Percentiles rank a stretch among this genome's conserved stretches.
Conservation (phyloP, 805 yeast genomes). For the Kazachstania africana region DNA sequence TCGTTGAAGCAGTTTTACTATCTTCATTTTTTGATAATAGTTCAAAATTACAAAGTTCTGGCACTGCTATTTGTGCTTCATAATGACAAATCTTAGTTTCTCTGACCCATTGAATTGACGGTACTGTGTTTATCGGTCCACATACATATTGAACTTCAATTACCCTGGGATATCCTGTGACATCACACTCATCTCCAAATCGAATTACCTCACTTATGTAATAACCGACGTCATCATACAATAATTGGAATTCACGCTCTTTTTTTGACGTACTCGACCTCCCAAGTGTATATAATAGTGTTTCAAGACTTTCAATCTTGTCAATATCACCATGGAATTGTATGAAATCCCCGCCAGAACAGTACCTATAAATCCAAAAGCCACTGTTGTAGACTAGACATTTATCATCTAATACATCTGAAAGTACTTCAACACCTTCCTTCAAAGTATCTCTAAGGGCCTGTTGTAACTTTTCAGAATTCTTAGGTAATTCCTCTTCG, state of each 20-base stretch:
- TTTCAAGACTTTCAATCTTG: too few relatives aligned
- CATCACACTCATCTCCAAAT: slow-evolving; percentile 49
- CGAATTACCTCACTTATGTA: slow-evolving; percentile 27
- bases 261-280: slow-evolving; percentile 15
- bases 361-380: slow-evolving; percentile 46
- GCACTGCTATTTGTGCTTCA: slow-evolving; percentile 38
- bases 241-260: slow-evolving; percentile 20
- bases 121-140: slow-evolving; percentile 21
- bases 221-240: slow-evolving; percentile 26
- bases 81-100: slow-evolving; percentile 52
- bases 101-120: slow-evolving; percentile 28
- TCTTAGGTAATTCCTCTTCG: slow-evolving; percentile 4
- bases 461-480: slow-evolving; percentile 7
- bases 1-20: slow-evolving; percentile 10
- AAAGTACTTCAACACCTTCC: slow-evolving; percentile 11
- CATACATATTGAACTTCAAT: slow-evolving; percentile 50
- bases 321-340: slow-evolving; percentile 36
- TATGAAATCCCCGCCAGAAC: slow-evolving; percentile 36
- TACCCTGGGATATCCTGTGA: slow-evolving; percentile 40
- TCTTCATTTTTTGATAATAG: slow-evolving; percentile 17
- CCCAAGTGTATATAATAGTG: slow-evolving; percentile 10
- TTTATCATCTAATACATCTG: slow-evolving; percentile 5
- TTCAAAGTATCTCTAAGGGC: slow-evolving; percentile 9
- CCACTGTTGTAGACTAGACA: slow-evolving; percentile 26
- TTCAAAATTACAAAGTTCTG: slow-evolving; percentile 35